A percentile compares a stretch with the other conserved stretches of the same genome.
Conservation (phyloP, 257 asterid genomes). For the Orobanche coerulescens region DNA sequence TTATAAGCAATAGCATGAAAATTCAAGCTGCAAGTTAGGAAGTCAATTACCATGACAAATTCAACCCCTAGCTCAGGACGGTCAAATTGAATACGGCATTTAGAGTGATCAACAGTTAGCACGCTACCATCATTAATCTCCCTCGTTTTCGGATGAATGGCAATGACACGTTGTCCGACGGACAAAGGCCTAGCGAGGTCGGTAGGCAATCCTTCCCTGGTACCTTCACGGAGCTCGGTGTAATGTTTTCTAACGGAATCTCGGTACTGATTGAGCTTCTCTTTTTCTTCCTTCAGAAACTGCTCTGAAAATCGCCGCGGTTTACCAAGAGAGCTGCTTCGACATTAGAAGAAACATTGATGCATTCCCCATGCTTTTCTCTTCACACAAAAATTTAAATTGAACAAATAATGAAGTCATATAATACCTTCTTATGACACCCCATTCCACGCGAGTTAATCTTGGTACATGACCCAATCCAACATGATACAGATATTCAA, state of each 20-base stretch:
- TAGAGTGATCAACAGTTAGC: conserved; percentile 77
- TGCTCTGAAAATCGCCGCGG: conserved; percentile 90
- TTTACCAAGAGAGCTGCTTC: conserved; percentile 85
- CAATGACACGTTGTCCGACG: conserved; percentile 91
- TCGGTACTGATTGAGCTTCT: conserved; percentile 79
- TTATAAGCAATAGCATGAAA: too few species aligned
- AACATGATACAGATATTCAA: conserved; percentile 75
- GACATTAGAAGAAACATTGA: conserved; percentile 20
- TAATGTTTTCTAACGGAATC: conserved; percentile 87
- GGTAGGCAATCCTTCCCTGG: conserved; percentile 75
- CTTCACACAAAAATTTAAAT: conserved; percentile 6
- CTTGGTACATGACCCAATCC: conserved; percentile 87
- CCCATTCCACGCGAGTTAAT: conserved; percentile 89
- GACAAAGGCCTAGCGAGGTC: conserved; percentile 90
- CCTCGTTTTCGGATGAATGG: conserved; percentile 92
- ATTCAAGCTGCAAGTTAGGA: conserved; percentile 13
- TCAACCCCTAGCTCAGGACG: conserved; percentile 92
- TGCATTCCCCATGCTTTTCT: not conserved
- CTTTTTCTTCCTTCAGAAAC: conserved; percentile 90
- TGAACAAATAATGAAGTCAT: conserved; percentile 13
- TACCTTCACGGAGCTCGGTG: conserved; percentile 79
- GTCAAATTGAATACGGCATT: conserved; percentile 88
- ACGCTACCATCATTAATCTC: conserved; percentile 87
- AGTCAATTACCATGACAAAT: conserved; percentile 65
- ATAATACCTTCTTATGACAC: conserved; percentile 78